Percentiles rank a stretch among this genome's conserved stretches.
Evolutionary conservation across 2,329 filamentous ascomycete genomes (phyloP).

Genomic region (Elsinoe ampelina): DNA sequence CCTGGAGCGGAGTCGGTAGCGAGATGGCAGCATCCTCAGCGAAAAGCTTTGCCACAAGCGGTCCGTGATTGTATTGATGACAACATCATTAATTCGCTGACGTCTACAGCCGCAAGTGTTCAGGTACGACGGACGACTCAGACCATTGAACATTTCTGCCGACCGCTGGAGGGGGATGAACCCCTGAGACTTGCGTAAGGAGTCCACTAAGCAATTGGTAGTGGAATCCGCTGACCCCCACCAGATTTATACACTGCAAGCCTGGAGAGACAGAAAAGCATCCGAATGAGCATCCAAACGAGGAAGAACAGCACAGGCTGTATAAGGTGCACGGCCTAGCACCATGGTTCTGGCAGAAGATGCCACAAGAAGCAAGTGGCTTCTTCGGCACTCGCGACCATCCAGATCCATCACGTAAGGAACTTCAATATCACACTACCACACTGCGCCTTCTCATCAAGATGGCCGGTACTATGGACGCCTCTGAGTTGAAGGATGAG

Average conservation of each 20-base stretch:
- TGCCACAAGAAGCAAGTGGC: not conserved
- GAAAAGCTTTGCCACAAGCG: not conserved
- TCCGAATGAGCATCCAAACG: not conserved
- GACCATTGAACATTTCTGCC: not conserved
- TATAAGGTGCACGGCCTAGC: not conserved
- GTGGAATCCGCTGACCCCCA: not conserved
- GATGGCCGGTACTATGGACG: not conserved
- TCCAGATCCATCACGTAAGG: not conserved
- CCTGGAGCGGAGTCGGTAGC: not conserved
- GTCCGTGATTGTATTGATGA: not conserved
- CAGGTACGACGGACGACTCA: not conserved
- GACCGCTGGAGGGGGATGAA: not conserved
- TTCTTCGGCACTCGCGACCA: not conserved
- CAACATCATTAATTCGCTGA: not conserved
- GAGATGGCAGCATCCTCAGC: not conserved
- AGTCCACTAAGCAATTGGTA: not conserved
- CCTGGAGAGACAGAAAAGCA: not conserved
- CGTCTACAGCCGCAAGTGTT: not conserved
- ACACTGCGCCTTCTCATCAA: constrained; percentile 1
- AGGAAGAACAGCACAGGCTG: not conserved
- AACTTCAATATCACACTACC: not conserved
- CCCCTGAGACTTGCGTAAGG: not conserved
- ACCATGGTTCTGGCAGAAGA: not conserved
- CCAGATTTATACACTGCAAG: not conserved
- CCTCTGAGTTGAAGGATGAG: not conserved